These are phyloP conservation scores for Carallia brachiata DNA, from an alignment of 345 rosid species.

Conservation along the genomic window DNA sequence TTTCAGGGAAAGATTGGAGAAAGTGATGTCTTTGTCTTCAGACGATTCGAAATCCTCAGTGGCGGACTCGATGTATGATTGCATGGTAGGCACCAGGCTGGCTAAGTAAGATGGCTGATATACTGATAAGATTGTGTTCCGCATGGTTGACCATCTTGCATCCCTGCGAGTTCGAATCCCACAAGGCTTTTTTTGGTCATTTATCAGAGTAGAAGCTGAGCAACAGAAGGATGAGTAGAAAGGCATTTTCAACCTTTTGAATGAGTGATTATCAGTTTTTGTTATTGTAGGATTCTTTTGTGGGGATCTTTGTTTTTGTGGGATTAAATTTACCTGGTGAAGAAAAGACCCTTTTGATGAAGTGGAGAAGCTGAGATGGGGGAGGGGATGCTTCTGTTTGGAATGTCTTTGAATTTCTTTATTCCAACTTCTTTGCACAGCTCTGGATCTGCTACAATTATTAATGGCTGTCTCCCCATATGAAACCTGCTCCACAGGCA, in stretches of 20 bases:
- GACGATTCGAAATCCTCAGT: slow-evolving; percentile 46
- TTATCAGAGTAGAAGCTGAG: not conserved
- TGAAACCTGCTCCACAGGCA: slow-evolving; percentile 63
- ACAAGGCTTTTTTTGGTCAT: not conserved
- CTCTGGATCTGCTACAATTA: slow-evolving; percentile 78
- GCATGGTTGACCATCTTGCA: slow-evolving; percentile 80
- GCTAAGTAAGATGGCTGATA: slow-evolving; percentile 87
- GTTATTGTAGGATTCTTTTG: no score
- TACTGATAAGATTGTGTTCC: slow-evolving; percentile 77
- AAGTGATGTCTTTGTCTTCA: slow-evolving; percentile 41
- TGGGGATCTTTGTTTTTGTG: no score
- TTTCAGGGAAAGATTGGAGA: slow-evolving; percentile 74
- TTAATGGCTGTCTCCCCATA: slow-evolving; percentile 93
- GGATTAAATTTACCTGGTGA: slow-evolving; percentile 54
- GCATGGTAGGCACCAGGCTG: slow-evolving; percentile 78
- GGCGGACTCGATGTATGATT: slow-evolving; percentile 58
- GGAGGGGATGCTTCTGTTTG: slow-evolving; percentile 91
- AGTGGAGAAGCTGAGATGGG: slow-evolving; percentile 92
- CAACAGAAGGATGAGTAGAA: no score
- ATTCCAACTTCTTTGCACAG: slow-evolving; percentile 88
- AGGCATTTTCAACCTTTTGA: no score
- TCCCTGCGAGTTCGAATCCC: slow-evolving; percentile 46
- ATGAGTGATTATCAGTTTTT: no score
- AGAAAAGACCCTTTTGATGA: slow-evolving; percentile 94
- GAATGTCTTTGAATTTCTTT: slow-evolving; percentile 77